Evolutionary conservation across 768 basidiomycete genomes (phyloP).

Genomic region (Scleroderma bovista): DNA sequence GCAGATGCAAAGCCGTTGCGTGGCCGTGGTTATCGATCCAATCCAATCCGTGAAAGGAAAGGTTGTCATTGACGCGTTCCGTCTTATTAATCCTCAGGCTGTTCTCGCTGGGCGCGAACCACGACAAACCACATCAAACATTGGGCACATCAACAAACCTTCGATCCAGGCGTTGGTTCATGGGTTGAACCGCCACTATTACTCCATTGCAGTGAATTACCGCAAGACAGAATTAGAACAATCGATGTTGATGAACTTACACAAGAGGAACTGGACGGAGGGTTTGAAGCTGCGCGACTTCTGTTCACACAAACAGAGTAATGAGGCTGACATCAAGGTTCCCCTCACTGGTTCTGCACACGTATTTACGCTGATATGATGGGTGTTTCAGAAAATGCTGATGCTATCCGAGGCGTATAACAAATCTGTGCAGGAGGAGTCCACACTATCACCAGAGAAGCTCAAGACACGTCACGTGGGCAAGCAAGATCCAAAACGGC

Average conservation of each 20-base stretch:
- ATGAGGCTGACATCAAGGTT: slow-evolving; percentile 95
- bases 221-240: slow-evolving; percentile 98
- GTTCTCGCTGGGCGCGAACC: slow-evolving; percentile 92
- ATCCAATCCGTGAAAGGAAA: slow-evolving; percentile 99
- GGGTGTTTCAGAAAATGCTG: slow-evolving; percentile 61
- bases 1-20: slow-evolving; percentile 85
- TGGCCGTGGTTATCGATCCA: slow-evolving; percentile 96
- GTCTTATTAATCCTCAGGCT: slow-evolving; percentile 88
- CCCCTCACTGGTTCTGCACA: slow-evolving; percentile 20
- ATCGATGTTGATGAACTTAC: slow-evolving; percentile 97
- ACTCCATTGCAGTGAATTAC: slow-evolving; percentile 96
- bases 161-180: slow-evolving; percentile 98
- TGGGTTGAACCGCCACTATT: slow-evolving; percentile 96
- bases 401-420: slow-evolving; percentile 90
- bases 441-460: slow-evolving; percentile 89
- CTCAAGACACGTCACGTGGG: slow-evolving; percentile 97
- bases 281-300: slow-evolving; percentile 91
- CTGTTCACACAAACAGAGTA: slow-evolving; percentile 77
- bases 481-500: slow-evolving; percentile 96
- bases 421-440: slow-evolving; percentile 97
- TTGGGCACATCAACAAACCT: slow-evolving; percentile 99
- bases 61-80: slow-evolving; percentile 98
- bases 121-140: slow-evolving; percentile 95
- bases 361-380: slow-evolving; percentile 9
- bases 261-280: slow-evolving; percentile 99